Base-by-base conservation (phyloP, 2,329 filamentous ascomycete genomes). In the Fusarium sp. region DNA sequence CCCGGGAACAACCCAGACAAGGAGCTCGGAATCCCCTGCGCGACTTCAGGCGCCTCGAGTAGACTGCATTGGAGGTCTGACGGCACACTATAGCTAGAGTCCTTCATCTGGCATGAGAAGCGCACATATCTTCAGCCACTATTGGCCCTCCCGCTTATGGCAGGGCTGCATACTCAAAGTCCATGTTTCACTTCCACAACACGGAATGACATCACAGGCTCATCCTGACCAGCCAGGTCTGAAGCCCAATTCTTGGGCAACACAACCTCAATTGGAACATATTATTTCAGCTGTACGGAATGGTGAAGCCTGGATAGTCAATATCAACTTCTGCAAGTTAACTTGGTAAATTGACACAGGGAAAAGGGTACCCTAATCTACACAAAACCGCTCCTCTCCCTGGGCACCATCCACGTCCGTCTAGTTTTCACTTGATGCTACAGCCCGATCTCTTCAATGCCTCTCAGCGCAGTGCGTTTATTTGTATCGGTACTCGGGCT, bases 401-500 rank as follows among this genome's bases (percentile, higher is more conserved):
- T 46, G 17, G 58, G 58, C 43, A 61, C 60, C 61, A 61, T 66
- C 50, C 55, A 39, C 54, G 52, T 49, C 53, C 62, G 50, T 66
- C 63, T 66, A 66, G 59, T 65, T 65, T 66, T 63, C 65, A 58
- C 63, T 48, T 65, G 51, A 60, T 69, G 72, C 68, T 67, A 59
- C 52, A 49, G 33, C 58, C 53, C 55, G 42, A 27, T 50, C 42
- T 51, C 43, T 53, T 44, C 49, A 59, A 54, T 61, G 17, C 37
- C 32, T 23, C 39, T 58, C 48, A 37, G 61, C 44, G 49, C 63
- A 66, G 73, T 51, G 49, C 65, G 66, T 75, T 74, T 76, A 79
- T 74, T 69, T 76, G 79, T 94, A 96, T 84, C 88, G 88, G 86
- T 98, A 99, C 77, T 97, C 88, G 61, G 93, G 92, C 86, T 91